Base-by-base conservation (phyloP, 2,329 filamentous ascomycete genomes). In the Dactylellina parvicollis region DNA sequence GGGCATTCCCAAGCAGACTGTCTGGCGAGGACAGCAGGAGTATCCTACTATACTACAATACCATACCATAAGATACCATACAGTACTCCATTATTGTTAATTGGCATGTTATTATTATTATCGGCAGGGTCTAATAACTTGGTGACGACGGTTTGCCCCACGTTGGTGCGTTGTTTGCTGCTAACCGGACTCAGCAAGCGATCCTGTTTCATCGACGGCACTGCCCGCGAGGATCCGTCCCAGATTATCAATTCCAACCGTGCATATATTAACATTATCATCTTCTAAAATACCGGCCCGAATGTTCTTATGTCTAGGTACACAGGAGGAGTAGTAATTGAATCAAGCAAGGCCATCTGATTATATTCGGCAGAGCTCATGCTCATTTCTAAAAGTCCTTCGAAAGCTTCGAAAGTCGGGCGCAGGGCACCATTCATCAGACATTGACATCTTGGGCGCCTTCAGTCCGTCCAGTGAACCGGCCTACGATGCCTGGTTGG, bases 161-260 rank as follows among this genome's bases (percentile, higher is more conserved):
- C 60, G 55, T 49, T 61, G 30, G 57, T 55, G 40, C 56, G 50
- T 55, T 67, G 62, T 47, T 50, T 66, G 61, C 61, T 28, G 28
- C 52, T 38, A 52, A 26, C 52, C 62, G 34, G 38, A 52, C 32
- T 10, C 18, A 59, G 54, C 62, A 52, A 44, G 22, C 52, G 52
- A 66, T 66, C 52, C 61, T 47, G 61, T 66, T 66, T 66, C 50
- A 65, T 47, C 18, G 2, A 28, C 9, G 18, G 30, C 62, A 66
- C 50, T 22, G 50, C 61, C 60, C 22, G 9, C 24, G 49, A 66
- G 40, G 52, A 44, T 64, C 50, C 4, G 26, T 36, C 40, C 16
- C 8, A 4, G 3, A 50, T 38, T 18, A 14, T 62, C 2, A 4
- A 20, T 28, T 38, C 30, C 10, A 4, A 56, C 14, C 8, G 14